Percentiles rank a stretch among this genome's conserved stretches.
These are phyloP conservation scores for Salix koriyanagi DNA, from an alignment of 345 rosid genomes.

Conservation along the genomic window DNA sequence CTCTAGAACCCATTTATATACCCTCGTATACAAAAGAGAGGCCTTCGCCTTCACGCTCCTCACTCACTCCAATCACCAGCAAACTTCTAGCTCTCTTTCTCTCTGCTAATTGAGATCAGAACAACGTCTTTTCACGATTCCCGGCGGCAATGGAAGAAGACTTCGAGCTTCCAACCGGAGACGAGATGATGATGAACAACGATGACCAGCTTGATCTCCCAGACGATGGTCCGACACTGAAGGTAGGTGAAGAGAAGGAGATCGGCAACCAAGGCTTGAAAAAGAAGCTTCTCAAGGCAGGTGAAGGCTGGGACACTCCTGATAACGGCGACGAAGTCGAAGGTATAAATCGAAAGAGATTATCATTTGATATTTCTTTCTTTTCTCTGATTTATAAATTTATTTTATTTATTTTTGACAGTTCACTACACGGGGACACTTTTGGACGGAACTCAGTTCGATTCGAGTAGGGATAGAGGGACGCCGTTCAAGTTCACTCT, in stretches of 20 bases:
- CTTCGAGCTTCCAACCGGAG: slow-evolving; percentile 17
- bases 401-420: slow-evolving; percentile 1
- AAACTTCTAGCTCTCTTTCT: background rate
- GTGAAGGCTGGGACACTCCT: slow-evolving; percentile 67
- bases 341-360: slow-evolving; percentile 34
- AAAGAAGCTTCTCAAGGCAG: slow-evolving; percentile 81
- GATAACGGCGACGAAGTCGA: slow-evolving; percentile 76
- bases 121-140: background rate
- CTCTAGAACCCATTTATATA: slow-evolving; percentile 6
- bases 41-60: background rate
- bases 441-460: slow-evolving; percentile 85
- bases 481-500: slow-evolving; percentile 90
- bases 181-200: slow-evolving; percentile 11
- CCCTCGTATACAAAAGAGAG: no score
- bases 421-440: slow-evolving; percentile 79
- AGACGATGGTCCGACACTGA: background rate
- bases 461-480: slow-evolving; percentile 83
- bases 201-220: slow-evolving; percentile 15
- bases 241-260: slow-evolving; percentile 46
- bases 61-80: background rate
- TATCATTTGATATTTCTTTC: no score
- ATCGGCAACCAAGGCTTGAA: slow-evolving; percentile 71
- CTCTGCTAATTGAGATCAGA: background rate
- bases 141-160: slow-evolving; percentile 16
- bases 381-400: background rate